Conservation (phyloP, 305 asterid genomes). For the Solanum hybrid region DNA sequence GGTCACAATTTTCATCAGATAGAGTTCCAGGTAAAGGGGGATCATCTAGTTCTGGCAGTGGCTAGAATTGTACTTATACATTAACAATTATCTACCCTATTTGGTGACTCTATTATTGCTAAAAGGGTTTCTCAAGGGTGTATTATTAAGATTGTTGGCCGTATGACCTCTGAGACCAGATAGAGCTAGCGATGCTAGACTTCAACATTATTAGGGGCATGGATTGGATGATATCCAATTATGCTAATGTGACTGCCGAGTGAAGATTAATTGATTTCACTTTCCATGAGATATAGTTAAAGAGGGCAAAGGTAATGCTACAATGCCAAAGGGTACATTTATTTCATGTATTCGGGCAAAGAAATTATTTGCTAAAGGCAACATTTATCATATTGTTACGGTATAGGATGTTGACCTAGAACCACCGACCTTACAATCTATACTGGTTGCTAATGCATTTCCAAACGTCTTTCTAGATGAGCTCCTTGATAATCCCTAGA, state of each 20-base stretch:
- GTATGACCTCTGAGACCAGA: background rate
- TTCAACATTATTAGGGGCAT: background rate
- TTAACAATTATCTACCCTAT: background rate
- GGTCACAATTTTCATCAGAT: background rate
- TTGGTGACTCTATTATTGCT: background rate
- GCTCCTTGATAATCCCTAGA: too few species aligned
- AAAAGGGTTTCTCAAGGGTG: background rate
- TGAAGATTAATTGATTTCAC: background rate
- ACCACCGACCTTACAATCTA: background rate
- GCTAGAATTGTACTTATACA: background rate
- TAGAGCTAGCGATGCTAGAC: background rate
- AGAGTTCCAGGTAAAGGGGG: background rate
- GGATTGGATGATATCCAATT: background rate
- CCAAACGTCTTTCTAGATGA: background rate
- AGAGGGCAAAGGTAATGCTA: background rate
- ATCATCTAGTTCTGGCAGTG: background rate
- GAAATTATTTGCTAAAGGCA: background rate
- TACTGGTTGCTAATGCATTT: background rate
- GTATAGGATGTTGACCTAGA: background rate
- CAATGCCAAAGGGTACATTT: background rate
- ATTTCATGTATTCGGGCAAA: background rate
- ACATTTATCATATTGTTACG: background rate
- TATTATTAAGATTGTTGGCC: background rate
- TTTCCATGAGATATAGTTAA: background rate
- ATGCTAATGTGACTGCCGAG: background rate